Conservation (phyloP, 1,139 yeast species). For the Blastobotrys petasosporus region DNA sequence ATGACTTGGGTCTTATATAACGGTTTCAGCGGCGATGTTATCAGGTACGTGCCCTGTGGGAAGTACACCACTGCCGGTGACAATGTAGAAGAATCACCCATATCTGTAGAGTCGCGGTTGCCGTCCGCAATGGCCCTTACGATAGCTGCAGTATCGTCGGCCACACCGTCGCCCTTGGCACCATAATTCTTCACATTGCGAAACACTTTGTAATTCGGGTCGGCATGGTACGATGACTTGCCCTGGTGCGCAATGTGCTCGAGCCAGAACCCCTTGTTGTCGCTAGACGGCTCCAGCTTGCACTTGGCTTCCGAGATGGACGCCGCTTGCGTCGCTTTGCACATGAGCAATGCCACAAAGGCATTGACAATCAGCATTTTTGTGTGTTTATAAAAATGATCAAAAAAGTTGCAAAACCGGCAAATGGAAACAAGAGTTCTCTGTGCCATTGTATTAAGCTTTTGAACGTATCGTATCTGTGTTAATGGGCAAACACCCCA, state of each 20-base stretch:
- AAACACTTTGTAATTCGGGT: constrained; percentile 8
- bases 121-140: constrained; percentile 10
- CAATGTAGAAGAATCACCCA: constrained; percentile 8
- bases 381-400: no score
- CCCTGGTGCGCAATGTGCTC: not conserved
- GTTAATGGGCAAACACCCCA: no score
- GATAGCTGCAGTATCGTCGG: constrained; percentile 15
- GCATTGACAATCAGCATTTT: no score
- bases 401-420: no score
- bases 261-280: not conserved
- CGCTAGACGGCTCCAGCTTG: no score
- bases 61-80: constrained; percentile 16
- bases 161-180: no score
- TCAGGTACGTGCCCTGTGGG: constrained; percentile 14
- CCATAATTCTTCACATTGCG: constrained; percentile 11
- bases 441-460: no score
- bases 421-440: no score
- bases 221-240: not conserved
- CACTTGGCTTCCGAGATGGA: no score
- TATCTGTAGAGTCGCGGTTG: constrained; percentile 1
- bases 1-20: constrained; percentile 13
- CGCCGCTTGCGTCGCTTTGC: no score
- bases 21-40: constrained; percentile 8
- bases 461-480: no score
- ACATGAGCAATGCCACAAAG: no score